Evolutionary conservation across 306 rosid genomes (phyloP).

Genomic region (Acacia acuminata): DNA sequence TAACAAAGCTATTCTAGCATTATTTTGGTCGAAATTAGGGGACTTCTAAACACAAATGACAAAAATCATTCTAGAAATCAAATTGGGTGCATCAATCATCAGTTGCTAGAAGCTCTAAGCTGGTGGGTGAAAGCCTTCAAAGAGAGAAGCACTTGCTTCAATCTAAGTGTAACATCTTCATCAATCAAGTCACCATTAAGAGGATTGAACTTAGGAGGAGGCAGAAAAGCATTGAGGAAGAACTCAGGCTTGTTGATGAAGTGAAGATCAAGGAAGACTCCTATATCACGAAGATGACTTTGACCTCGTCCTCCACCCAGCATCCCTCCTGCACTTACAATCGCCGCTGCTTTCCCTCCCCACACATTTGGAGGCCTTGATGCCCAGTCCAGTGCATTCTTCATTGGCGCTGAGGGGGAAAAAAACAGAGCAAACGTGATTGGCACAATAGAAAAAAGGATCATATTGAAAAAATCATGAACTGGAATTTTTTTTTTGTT

Average conservation of each 20-base stretch:
- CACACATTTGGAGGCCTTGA: slow-evolving; percentile 65
- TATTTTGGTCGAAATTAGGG: neutral
- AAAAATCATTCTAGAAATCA: neutral
- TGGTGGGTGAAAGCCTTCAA: slow-evolving; percentile 42
- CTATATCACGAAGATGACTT: slow-evolving; percentile 64
- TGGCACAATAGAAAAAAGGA: neutral
- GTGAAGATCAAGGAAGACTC: slow-evolving; percentile 61
- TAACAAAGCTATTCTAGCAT: neutral
- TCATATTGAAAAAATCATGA: neutral
- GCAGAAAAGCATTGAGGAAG: slow-evolving; percentile 42
- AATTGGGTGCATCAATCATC: neutral
- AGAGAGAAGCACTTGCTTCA: slow-evolving; percentile 46
- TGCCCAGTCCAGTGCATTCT: slow-evolving; percentile 71
- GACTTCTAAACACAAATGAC: neutral
- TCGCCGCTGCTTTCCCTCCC: slow-evolving; percentile 45
- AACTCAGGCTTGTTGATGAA: slow-evolving; percentile 67
- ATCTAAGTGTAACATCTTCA: slow-evolving; percentile 19
- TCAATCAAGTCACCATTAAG: slow-evolving; percentile 52
- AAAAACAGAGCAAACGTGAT: neutral
- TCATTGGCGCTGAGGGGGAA: slow-evolving; percentile 36
- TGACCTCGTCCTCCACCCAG: slow-evolving; percentile 61
- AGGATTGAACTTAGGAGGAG: slow-evolving; percentile 48
- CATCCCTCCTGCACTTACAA: slow-evolving; percentile 34
- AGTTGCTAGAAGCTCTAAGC: slow-evolving; percentile 22
- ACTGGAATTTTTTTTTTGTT: too few relatives aligned